Evolutionary conservation across 2,329 filamentous ascomycete species (phyloP).

Genomic region (Fusarium tjaetaba): DNA sequence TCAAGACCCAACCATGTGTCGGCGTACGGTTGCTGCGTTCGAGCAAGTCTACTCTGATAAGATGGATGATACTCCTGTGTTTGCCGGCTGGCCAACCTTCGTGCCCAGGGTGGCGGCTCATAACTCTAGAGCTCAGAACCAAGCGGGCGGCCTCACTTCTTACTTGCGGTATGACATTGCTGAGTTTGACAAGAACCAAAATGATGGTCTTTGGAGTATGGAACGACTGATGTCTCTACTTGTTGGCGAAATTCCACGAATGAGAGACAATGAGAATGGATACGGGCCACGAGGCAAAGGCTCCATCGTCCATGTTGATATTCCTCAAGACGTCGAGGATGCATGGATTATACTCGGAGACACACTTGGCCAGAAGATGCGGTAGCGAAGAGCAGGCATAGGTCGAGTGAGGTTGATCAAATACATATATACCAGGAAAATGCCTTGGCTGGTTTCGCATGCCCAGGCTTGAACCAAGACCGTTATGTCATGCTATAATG

Average conservation of each 20-base stretch:
- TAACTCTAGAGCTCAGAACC: not conserved
- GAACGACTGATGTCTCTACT: conserved; percentile 33
- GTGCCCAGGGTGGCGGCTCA: conserved; percentile 10
- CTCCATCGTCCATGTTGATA: conserved; percentile 32
- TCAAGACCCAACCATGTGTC: conserved; percentile 38
- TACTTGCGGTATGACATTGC: conserved; percentile 7
- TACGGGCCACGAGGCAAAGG: conserved; percentile 35
- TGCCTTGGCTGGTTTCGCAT: not conserved
- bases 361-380: not conserved
- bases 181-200: not conserved
- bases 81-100: conserved; percentile 36
- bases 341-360: conserved; percentile 20
- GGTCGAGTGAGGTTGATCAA: not conserved
- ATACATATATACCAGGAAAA: not conserved
- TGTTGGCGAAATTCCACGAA: conserved; percentile 35
- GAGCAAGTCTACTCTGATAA: conserved; percentile 21
- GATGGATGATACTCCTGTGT: not conserved
- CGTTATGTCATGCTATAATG: not conserved
- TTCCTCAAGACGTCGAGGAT: conserved; percentile 12
- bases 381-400: not conserved
- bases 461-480: not conserved
- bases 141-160: not conserved
- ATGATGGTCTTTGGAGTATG: conserved; percentile 28
- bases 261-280: conserved; percentile 32
- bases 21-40: conserved; percentile 33